These are phyloP conservation scores for Fusarium sp. DNA, from an alignment of 2,329 filamentous ascomycete species.

Conservation along the genomic window DNA sequence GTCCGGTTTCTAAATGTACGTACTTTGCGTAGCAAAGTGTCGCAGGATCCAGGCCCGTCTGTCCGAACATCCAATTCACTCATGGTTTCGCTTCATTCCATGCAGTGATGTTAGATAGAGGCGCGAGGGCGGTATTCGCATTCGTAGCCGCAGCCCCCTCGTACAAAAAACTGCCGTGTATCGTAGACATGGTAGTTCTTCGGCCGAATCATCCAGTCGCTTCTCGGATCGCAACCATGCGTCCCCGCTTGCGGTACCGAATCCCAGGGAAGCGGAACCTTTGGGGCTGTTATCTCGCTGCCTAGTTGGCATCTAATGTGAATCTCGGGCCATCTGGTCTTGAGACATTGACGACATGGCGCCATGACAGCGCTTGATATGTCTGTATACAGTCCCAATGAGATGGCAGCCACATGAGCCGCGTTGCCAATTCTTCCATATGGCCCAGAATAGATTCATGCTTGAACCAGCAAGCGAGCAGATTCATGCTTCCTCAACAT, in stretches of 20 bases:
- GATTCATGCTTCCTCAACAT: conserved; percentile 6
- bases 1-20: conserved; percentile 5
- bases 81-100: neutral
- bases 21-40: neutral
- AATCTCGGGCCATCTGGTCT: conserved; percentile 9
- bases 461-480: neutral
- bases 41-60: neutral
- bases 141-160: conserved; percentile 6
- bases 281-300: conserved; percentile 26
- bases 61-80: neutral
- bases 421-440: neutral
- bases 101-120: neutral
- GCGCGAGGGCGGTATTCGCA: conserved; percentile 13
- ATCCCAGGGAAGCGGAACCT: conserved; percentile 36
- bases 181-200: conserved; percentile 15
- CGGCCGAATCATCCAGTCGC: conserved; percentile 24
- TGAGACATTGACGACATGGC: conserved; percentile 2
- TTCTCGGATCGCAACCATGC: conserved; percentile 23
- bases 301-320: conserved; percentile 7
- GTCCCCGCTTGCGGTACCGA: conserved; percentile 23
- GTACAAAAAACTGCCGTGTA: conserved; percentile 17
- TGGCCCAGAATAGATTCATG: neutral
- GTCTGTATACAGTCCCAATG: neutral
- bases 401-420: neutral
- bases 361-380: neutral